A percentile compares a stretch with the other conserved stretches of the same genome.
Conservation (phyloP, 495 filamentous ascomycete genomes). For the Hypoxylon cercidicola region DNA sequence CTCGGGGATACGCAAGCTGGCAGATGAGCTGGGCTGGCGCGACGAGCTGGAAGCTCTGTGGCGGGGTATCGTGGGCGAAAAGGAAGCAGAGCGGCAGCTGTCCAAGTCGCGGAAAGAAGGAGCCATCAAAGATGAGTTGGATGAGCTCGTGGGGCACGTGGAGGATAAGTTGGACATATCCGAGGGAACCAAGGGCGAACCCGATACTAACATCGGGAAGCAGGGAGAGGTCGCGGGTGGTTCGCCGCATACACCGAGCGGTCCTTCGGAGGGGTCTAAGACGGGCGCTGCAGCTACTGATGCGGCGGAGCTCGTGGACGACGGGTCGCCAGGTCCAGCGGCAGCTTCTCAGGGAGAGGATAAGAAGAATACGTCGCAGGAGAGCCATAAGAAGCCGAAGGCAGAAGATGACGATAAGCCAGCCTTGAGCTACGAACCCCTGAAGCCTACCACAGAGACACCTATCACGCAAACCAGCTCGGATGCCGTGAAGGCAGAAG, state of each 20-base stretch:
- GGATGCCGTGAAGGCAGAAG: constrained; percentile 2
- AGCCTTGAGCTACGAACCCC: constrained; percentile 17
- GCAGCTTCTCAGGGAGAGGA: not conserved
- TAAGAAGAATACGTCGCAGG: not conserved
- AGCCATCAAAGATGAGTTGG: constrained; percentile 43
- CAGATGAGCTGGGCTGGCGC: constrained; percentile 83
- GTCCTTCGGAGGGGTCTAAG: not conserved
- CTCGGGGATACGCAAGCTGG: constrained; percentile 82
- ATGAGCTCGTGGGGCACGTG: constrained; percentile 50
- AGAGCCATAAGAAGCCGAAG: not conserved
- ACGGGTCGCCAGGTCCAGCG: constrained; percentile 5
- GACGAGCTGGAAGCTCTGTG: constrained; percentile 76
- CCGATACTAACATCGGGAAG: constrained; percentile 37
- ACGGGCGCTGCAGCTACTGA: constrained; percentile 6
- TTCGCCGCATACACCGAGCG: not conserved
- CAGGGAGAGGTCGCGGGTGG: constrained; percentile 26
- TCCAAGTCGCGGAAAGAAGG: constrained; percentile 35
- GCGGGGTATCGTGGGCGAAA: constrained; percentile 52
- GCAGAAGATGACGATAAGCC: not conserved
- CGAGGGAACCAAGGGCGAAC: constrained; percentile 25
- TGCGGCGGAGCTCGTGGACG: constrained; percentile 23
- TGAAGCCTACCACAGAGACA: constrained; percentile 16
- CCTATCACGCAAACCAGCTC: constrained; percentile 6
- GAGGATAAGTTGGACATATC: constrained; percentile 52
- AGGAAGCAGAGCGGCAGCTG: constrained; percentile 55